Evolutionary conservation across 352 stramenopile species (phyloP).

Genomic region (Pythium periplocum): DNA sequence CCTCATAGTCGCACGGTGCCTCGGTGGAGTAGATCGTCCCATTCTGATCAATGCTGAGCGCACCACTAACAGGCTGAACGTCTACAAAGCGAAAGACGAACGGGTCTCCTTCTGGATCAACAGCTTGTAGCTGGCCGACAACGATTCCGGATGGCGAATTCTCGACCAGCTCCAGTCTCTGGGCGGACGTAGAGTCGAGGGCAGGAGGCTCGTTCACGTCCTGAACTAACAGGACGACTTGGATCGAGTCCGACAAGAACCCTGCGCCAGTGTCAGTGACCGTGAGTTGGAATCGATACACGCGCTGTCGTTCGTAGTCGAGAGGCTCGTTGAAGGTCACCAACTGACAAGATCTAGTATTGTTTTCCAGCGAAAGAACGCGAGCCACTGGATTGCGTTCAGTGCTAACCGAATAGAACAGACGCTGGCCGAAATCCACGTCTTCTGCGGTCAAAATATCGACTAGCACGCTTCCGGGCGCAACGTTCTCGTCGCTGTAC

Average conservation of each 20-base stretch:
- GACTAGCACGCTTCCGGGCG: constrained; percentile 18
- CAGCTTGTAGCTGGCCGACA: constrained; percentile 29
- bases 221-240: constrained; percentile 36
- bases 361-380: constrained; percentile 18
- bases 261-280: constrained; percentile 41
- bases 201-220: constrained; percentile 43
- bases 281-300: constrained; percentile 34
- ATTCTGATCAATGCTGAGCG: constrained; percentile 5
- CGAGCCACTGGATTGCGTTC: constrained; percentile 16
- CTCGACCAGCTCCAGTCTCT: constrained; percentile 26
- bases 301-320: constrained; percentile 32
- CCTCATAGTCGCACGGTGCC: constrained; percentile 16
- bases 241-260: constrained; percentile 35
- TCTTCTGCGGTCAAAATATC: constrained; percentile 24
- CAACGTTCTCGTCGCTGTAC: constrained; percentile 27
- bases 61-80: constrained; percentile 19
- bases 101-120: constrained; percentile 41
- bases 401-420: constrained; percentile 30
- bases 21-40: constrained; percentile 8
- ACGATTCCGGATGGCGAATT: constrained; percentile 19
- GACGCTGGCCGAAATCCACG: constrained; percentile 30
- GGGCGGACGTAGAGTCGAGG: constrained; percentile 22
- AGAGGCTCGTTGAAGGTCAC: constrained; percentile 26
- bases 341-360: constrained; percentile 27
- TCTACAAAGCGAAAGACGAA: constrained; percentile 33